Percentiles rank a stretch among this genome's conserved stretches.
Evolutionary conservation across 331 rosid species (phyloP).

Genomic region (Erythrophleum ivorense): DNA sequence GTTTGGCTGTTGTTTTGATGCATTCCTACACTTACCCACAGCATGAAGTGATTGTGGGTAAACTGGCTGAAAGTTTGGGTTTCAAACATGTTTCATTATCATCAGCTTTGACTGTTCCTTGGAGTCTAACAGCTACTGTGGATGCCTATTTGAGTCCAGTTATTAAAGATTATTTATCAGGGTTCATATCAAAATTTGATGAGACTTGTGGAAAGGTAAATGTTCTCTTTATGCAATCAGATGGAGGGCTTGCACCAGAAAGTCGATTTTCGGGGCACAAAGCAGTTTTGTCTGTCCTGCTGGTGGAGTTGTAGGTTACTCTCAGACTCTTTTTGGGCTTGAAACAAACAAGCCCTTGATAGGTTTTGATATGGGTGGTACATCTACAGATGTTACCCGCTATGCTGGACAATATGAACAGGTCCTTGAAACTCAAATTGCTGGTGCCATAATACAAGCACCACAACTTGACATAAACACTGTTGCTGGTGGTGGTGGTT

Average conservation of each 20-base stretch:
- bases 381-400: neutral
- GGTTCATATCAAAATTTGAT: neutral
- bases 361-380: conserved; percentile 5
- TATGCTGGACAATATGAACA: conserved; percentile 7
- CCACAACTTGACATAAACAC: conserved; percentile 5
- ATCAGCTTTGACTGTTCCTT: conserved; percentile 2
- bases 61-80: neutral
- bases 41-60: neutral
- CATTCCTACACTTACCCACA: conserved; percentile 6
- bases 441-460: conserved; percentile 6
- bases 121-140: conserved; percentile 1
- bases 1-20: conserved; percentile 4
- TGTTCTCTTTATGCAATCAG: neutral
- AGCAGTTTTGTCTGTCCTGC: neutral
- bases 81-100: neutral
- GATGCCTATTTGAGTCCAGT: conserved; percentile 5
- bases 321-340: neutral
- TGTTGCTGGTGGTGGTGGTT: conserved; percentile 7
- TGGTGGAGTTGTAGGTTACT: neutral
- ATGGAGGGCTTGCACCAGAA: conserved; percentile 9
- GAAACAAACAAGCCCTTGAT: conserved; percentile 8
- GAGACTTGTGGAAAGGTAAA: neutral
- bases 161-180: neutral
- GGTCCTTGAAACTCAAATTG: neutral
- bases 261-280: neutral